phyloP scores from a whole-genome alignment of 768 basidiomycete species.

The Grammothele lineata region DNA sequence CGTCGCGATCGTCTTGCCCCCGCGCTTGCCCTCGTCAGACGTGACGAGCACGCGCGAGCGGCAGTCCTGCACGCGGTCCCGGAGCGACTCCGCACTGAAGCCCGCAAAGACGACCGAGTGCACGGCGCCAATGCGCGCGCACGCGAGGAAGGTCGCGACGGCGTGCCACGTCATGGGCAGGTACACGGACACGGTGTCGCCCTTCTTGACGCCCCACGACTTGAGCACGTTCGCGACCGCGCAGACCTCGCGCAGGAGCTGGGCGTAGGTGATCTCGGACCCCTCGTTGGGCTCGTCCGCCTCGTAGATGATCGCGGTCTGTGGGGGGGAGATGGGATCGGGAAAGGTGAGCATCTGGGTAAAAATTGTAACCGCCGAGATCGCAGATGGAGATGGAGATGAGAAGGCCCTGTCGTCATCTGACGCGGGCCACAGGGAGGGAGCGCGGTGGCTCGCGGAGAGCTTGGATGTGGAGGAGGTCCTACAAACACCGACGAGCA shows the following conservation, averaged over 20 bases:
- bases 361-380: not conserved
- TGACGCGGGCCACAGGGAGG: too few relatives aligned
- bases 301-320: conserved; percentile 98
- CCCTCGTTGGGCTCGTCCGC: conserved; percentile 91
- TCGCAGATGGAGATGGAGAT: not conserved
- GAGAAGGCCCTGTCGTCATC: too few relatives aligned
- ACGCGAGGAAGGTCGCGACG: conserved; percentile 94
- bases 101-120: conserved; percentile 98
- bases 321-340: not conserved
- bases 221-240: conserved; percentile 90
- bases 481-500: too few relatives aligned
- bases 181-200: conserved; percentile 91
- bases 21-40: conserved; percentile 89
- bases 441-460: too few relatives aligned
- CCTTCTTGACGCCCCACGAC: conserved; percentile 86
- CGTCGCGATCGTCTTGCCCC: conserved; percentile 92
- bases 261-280: conserved; percentile 68
- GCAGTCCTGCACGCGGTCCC: conserved; percentile 91
- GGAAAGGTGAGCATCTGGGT: conserved; percentile 1
- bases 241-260: conserved; percentile 89
- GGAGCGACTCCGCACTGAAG: conserved; percentile 90
- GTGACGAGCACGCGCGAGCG: conserved; percentile 89
- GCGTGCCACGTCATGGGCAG: conserved; percentile 96
- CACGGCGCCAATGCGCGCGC: conserved; percentile 93
- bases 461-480: too few relatives aligned